Percentiles rank a stretch among this genome's conserved stretches.
These are phyloP conservation scores for Pseudisothecium myosuroides DNA, from an alignment of 225 moss, liverwort and hornwort genomes.

Conservation along the genomic window DNA sequence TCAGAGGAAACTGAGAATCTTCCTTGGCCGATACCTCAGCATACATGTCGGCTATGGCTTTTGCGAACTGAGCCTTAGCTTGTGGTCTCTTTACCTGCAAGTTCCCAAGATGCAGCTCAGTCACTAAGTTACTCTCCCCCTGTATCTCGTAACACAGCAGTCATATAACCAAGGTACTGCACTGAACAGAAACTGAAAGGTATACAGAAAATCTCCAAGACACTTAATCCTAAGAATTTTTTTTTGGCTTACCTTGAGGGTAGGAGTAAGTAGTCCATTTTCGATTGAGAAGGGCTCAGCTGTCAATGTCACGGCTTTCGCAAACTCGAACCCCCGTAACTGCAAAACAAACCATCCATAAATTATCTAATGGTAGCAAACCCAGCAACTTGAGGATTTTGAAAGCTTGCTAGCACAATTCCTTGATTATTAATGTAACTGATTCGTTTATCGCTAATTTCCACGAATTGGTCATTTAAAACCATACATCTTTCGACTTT, in stretches of 20 bases:
- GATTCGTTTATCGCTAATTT: background rate
- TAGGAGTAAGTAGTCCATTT: constrained; percentile 83
- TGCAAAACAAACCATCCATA: constrained; percentile 1
- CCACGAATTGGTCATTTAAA: background rate
- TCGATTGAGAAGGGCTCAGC: constrained; percentile 67
- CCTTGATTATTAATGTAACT: background rate
- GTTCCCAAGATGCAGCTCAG: background rate
- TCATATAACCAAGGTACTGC: background rate
- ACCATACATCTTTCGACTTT: background rate
- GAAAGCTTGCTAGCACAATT: background rate
- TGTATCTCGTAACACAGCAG: background rate
- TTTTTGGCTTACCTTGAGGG: constrained; percentile 56
- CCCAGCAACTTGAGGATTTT: background rate
- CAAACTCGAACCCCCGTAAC: constrained; percentile 85
- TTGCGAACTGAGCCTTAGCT: constrained; percentile 53
- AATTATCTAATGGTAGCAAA: background rate
- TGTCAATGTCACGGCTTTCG: constrained; percentile 63
- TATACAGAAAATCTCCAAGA: background rate
- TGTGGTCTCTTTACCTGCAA: constrained; percentile 75
- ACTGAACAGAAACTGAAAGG: background rate
- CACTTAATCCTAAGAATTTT: background rate
- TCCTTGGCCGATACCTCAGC: constrained; percentile 38
- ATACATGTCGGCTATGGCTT: constrained; percentile 74
- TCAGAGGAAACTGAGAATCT: constrained; percentile 3
- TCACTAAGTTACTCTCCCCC: background rate